Base-by-base conservation (phyloP, 148 eudicot species). In the Pouteria glomerata region DNA sequence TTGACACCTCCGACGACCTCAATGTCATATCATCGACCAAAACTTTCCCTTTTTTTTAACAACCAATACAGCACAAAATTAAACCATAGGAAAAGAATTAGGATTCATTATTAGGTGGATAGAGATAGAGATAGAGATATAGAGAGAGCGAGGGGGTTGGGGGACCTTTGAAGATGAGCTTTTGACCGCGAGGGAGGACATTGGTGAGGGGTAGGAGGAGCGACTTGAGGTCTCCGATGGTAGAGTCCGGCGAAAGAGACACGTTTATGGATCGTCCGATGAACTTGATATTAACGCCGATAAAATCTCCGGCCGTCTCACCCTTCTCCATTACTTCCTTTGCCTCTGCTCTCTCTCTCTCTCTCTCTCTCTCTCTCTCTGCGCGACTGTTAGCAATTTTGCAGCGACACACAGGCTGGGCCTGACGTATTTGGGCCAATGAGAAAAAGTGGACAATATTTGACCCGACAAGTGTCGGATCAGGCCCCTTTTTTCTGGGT, bases 111-210 rank as follows among this genome's bases (percentile, higher is more conserved):
- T 58, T 29, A 59, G 44, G 29, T 19, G 41, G 39, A 35, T 10
- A 39, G 5, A 41, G 39, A 66, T 37, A 58, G 30, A 34, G 37
- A 30, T n/a, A n/a, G n/a, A n/a, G n/a, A n/a, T n/a, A n/a, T n/a
- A n/a, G n/a, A n/a, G n/a, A n/a, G n/a, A n/a, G n/a, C n/a, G n/a
- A n/a, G n/a, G n/a, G 16, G 44, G 53, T 50, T 11, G 11, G 6
- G 19, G 0, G 30, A 85, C 98, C 98, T 82, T 89, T 89, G 76
- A 74, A 83, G 56, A 95, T 91, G 80, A 95, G 94, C 68, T 91
- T 92, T 45, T 95, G 99, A 59, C 97, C 99, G n/a, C 97, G 93
- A 69, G 94, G 92, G 74, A 95, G 99, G 76, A 91, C 90, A 67
- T 95, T 85, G 66, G 99, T 95, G 75, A 82, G 79, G 63, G 86